Conservation (phyloP, 495 filamentous ascomycete genomes). For the Lindgomyces ingoldianus region DNA sequence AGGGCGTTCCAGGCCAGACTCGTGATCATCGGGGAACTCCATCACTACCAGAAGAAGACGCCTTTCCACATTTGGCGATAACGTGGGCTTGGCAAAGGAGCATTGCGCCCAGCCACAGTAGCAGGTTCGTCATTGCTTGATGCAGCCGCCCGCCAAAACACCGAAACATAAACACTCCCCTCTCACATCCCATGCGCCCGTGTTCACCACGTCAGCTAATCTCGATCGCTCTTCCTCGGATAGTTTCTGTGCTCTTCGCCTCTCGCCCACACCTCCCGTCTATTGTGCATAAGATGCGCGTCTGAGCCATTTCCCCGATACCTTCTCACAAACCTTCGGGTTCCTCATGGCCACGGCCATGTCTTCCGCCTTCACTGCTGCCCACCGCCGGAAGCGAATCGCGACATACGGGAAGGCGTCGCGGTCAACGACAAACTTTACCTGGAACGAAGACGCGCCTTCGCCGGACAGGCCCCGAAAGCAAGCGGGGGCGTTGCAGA, state of each 20-base stretch:
- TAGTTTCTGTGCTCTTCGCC: background rate
- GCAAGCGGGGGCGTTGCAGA: background rate
- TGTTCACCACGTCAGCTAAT: background rate
- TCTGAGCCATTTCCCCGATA: background rate
- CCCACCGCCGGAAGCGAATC: slow-evolving; percentile 29
- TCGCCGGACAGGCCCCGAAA: slow-evolving; percentile 33
- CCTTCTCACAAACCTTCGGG: background rate
- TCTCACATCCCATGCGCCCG: background rate
- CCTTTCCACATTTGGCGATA: background rate
- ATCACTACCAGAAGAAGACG: slow-evolving; percentile 1
- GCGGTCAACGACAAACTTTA: slow-evolving; percentile 16
- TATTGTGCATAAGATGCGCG: slow-evolving; percentile 4
- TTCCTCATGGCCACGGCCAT: slow-evolving; percentile 21
- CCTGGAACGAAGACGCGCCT: slow-evolving; percentile 14
- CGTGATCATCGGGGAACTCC: slow-evolving; percentile 30
- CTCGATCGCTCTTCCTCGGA: background rate
- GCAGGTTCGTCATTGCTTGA: slow-evolving; percentile 11
- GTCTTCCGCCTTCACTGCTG: slow-evolving; percentile 25
- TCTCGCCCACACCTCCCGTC: background rate
- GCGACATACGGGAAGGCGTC: slow-evolving; percentile 39
- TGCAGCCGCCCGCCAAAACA: slow-evolving; percentile 5
- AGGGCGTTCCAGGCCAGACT: slow-evolving; percentile 12
- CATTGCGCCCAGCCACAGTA: slow-evolving; percentile 1
- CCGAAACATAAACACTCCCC: slow-evolving; percentile 9
- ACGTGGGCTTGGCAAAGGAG: background rate